Evolutionary conservation across 176 grass and related monocot species (phyloP), one percentile per base, ranked within the genome.

Genomic region (Phoenix roebelenii): DNA sequence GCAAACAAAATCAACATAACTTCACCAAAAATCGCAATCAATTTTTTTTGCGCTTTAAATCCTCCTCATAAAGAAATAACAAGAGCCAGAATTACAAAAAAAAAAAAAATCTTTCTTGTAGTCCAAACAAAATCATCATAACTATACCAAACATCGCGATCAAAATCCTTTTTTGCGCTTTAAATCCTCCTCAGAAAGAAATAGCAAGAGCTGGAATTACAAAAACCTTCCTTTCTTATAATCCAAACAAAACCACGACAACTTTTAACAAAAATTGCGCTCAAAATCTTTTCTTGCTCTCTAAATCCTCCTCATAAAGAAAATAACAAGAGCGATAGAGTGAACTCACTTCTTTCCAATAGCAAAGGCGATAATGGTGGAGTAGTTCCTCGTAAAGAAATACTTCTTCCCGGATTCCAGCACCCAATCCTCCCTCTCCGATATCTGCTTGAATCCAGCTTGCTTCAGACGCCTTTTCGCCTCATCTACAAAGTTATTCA

Each of bases 301-400:
- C 10, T 12, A 44, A 44, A 14, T 6, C 35, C 35, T 44, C 35
- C 35, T 44, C 35, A 0, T 44, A 44, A 44, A 44, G 7, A 44
- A 44, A 14, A 44, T 44, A 44, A 12, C 35, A 44, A 44, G 10
- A 44, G 35, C 35, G 5, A 39, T 44, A 44, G 5, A 6, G 35
- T 12, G 35, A 52, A 55, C 85, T 52, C 65, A 95, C 90, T 85
- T 91, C 49, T 76, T 76, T 16, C 93, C 93, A 54, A 97, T 75
- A 52, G 93, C 84, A 67, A 97, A 97, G 25, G 93, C 87, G 15
- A 97, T 50, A 61, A 97, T 61, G 63, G 93, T 90, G 69, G 87
- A 97, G 64, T 92, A 76, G 59, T 97, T 97, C 48, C 93, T 85
- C 1, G 87, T 97, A 76, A 92, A 97, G 78, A 91, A 97, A 35